Base-by-base conservation (phyloP, 1,284 basidiomycete genomes). In the Trichosporon inkin region DNA sequence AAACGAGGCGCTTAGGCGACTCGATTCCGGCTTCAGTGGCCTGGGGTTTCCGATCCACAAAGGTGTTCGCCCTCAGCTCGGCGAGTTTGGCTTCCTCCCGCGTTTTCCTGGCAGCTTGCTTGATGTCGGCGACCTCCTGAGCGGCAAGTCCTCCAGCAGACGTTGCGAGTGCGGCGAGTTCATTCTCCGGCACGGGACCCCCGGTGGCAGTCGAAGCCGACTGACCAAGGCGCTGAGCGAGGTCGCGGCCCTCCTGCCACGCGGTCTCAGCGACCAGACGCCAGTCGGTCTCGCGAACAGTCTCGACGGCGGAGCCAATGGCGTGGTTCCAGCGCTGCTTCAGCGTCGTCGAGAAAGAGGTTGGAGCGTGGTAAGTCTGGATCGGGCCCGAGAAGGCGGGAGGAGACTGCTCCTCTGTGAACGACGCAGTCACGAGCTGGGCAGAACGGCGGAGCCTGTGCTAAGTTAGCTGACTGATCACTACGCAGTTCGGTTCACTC, bases 311-410 rank as follows among this genome's bases (percentile, higher is more conserved):
- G 1, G 53, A 47, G 5, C 65, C 53, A 28, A 77, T 34, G 8
- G 72, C 67, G 10, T 62, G 53, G 63, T 77, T 77, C 75, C 75
- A 77, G 57, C 62, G 58, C 39, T 65, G 61, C 36, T 66, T 65
- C 39, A 77, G 62, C 8, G 67, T 53, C n/a, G 68, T 63, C 17
- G 57, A 52, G 61, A 77, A 74, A 11, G 63, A 53, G 11, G 64
- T 60, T 44, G 62, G 37, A 36, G 62, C 54, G 11, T 67, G 56
- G 35, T 60, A 57, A 5, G 57, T 41, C 11, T 51, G 19, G n/a
- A 51, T 39, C 34, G 58, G 62, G 68, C n/a, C 75, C 70, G 44
- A 49, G 44, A 49, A 49, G 14, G 57, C 40, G 35, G 41, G 24
- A 6, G 14, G 53, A 35, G 52, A 24, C 24, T 49, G 22, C 44